Evolutionary conservation across 495 filamentous ascomycete species (phyloP), one percentile per base, ranked within the genome.

Genomic region (Pyronema omphalodes): DNA sequence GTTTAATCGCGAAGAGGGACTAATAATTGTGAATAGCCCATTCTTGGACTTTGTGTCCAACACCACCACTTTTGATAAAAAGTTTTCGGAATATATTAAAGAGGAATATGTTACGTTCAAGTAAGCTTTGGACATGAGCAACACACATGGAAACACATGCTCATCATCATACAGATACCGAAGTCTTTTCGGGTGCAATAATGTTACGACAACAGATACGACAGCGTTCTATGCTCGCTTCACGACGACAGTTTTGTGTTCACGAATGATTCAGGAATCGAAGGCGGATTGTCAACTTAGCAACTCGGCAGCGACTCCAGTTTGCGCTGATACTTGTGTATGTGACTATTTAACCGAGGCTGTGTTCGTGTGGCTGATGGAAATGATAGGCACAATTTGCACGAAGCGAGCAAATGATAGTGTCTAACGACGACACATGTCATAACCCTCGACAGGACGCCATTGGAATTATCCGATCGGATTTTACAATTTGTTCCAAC

Each of bases 321-420:
- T 96, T 34, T 99, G 93, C 70, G 89, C 89, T 33, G 82, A 88
- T 48, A 76, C 86, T 62, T 99, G 93, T 69, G 87, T 91, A 70
- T 66, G 82, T 73, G 36, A 53, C 51, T 14, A 41, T n/a, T 39
- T 57, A 58, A 65, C 73, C 44, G 71, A 55, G 36, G 23, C 36
- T 34, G 7, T 3, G 8, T 41, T 9, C 14, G 5, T 15, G 12
- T 52, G 12, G 36, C 44, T 45, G 40, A 19, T 46, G 19, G 45
- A 15, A 15, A 9, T 46, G 39, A 44, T 58, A 89, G 84, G 85
- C 86, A 45, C 71, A 84, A 68, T 83, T 80, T 68, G 93, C 89
- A 36, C 77, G 79, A 52, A 94, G 86, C 64, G 93, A 96, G 68
- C 78, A 86, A 58, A 78, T 83, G 52, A 83, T 96, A 44, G 71